These are phyloP conservation scores for Trichoderma harzianum DNA, from an alignment of 2,329 filamentous ascomycete genomes.

Conservation along the genomic window DNA sequence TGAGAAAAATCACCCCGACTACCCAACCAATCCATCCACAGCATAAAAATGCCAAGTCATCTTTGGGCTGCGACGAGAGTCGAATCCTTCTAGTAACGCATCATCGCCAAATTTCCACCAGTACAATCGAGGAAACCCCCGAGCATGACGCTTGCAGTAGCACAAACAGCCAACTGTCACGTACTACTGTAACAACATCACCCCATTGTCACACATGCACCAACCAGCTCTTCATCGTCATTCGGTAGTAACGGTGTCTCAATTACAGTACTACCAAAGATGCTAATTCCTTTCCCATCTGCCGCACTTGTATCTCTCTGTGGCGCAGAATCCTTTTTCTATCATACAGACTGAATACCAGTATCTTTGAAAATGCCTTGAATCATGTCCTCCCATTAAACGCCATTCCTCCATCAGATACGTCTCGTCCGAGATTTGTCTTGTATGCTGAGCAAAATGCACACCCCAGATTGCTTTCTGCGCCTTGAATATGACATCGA, in stretches of 20 bases:
- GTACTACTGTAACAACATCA: neutral
- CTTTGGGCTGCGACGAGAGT: neutral
- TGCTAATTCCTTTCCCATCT: neutral
- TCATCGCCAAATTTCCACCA: neutral
- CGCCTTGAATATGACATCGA: neutral
- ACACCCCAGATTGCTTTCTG: neutral
- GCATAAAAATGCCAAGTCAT: neutral
- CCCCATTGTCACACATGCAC: neutral
- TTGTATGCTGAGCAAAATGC: constrained; percentile 10
- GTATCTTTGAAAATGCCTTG: constrained; percentile 11
- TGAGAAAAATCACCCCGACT: neutral
- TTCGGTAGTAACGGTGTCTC: neutral
- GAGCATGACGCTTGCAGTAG: neutral
- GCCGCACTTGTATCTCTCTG: neutral
- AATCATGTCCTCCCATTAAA: constrained; percentile 7
- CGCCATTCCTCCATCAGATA: neutral
- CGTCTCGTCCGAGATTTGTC: neutral
- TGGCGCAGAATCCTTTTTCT: neutral
- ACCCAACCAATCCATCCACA: neutral
- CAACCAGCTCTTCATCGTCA: neutral
- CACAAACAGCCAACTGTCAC: neutral
- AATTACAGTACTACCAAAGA: neutral
- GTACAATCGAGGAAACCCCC: neutral
- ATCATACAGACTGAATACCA: neutral
- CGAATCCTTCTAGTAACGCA: neutral